These are phyloP conservation scores for Ogataea degrootiae DNA, from an alignment of 805 yeast species.

Conservation along the genomic window DNA sequence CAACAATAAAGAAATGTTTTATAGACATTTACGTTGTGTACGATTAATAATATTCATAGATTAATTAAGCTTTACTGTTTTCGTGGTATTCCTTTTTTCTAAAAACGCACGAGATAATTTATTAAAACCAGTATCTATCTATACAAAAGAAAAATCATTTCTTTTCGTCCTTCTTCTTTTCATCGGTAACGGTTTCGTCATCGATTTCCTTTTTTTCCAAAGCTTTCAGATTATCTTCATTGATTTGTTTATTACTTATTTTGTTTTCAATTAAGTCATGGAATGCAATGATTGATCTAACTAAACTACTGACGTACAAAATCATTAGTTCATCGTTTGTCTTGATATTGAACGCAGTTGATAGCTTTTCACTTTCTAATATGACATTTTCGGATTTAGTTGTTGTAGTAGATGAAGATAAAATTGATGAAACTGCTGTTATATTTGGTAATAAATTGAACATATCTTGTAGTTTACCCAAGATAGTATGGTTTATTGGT, in stretches of 20 bases:
- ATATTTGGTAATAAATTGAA: slow-evolving; percentile 86
- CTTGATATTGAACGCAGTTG: slow-evolving; percentile 81
- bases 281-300: slow-evolving; percentile 92
- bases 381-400: background rate
- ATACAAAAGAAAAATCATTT: no score
- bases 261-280: slow-evolving; percentile 96
- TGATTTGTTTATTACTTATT: slow-evolving; percentile 63
- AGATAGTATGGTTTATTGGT: slow-evolving; percentile 84
- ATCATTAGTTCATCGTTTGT: slow-evolving; percentile 97
- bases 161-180: slow-evolving; percentile 11
- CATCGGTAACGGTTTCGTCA: slow-evolving; percentile 24
- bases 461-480: slow-evolving; percentile 91
- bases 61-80: no score
- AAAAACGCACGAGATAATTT: no score
- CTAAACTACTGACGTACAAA: slow-evolving; percentile 82
- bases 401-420: background rate
- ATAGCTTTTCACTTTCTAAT: slow-evolving; percentile 30
- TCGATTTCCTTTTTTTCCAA: background rate
- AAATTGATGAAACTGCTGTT: slow-evolving; percentile 33
- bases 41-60: no score
- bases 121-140: no score
- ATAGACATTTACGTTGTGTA: background rate
- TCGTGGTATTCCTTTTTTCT: no score
- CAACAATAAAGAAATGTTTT: slow-evolving; percentile 2
- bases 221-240: slow-evolving; percentile 28